Evolutionary conservation across 2,329 filamentous ascomycete genomes (phyloP).

Genomic region (Fusarium nodosum): DNA sequence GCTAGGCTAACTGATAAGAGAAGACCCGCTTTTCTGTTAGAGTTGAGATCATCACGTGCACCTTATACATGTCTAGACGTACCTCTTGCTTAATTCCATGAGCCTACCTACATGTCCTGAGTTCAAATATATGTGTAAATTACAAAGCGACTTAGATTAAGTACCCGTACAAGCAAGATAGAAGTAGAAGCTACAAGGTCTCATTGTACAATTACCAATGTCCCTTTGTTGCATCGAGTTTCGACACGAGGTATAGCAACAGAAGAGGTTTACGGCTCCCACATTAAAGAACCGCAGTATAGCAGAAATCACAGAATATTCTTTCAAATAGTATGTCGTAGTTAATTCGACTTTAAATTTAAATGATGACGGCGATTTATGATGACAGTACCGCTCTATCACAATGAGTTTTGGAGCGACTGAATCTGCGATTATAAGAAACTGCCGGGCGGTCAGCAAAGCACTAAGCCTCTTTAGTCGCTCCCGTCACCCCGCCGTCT

Average conservation of each 20-base stretch:
- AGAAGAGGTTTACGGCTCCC: not conserved
- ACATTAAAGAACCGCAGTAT: not conserved
- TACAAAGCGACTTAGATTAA: not conserved
- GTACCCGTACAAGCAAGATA: not conserved
- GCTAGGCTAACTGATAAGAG: constrained; percentile 38
- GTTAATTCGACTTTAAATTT: too few relatives aligned
- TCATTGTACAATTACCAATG: not conserved
- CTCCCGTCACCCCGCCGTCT: constrained; percentile 50
- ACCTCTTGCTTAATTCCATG: not conserved
- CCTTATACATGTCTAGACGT: not conserved
- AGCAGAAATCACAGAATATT: fast-evolving
- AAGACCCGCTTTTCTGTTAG: constrained; percentile 11
- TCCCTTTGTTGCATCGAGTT: not conserved
- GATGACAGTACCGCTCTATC: not conserved
- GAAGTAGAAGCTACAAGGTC: not conserved
- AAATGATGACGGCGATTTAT: not conserved
- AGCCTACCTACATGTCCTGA: not conserved
- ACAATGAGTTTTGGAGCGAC: not conserved
- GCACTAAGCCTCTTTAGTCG: constrained; percentile 43
- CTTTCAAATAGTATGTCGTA: not conserved
- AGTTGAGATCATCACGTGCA: constrained; percentile 26
- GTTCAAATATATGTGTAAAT: too few relatives aligned
- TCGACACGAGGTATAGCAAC: not conserved
- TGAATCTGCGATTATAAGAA: constrained; percentile 3
- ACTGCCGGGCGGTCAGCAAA: constrained; percentile 55